These are phyloP conservation scores for Tylopilus subfusipes DNA, from an alignment of 768 basidiomycete genomes.

Conservation along the genomic window DNA sequence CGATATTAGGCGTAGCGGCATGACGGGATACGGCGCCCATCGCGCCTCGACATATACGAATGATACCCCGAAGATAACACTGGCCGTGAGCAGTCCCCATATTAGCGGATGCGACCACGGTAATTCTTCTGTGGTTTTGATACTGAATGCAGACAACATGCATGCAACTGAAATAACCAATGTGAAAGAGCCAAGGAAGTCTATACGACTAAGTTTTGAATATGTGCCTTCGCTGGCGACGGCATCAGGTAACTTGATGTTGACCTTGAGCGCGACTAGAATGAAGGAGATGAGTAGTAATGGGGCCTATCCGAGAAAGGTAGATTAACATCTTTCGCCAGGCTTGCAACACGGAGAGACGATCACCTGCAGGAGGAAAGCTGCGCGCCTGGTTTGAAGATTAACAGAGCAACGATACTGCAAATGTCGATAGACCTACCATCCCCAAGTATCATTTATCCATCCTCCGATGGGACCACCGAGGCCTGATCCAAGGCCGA, in stretches of 20 bases:
- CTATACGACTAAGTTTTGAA: constrained; percentile 74
- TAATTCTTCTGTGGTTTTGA: constrained; percentile 76
- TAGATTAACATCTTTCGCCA: constrained; percentile 8
- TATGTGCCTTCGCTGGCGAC: constrained; percentile 54
- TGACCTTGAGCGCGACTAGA: constrained; percentile 72
- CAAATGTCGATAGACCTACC: constrained; percentile 45
- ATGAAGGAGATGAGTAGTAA: constrained; percentile 66
- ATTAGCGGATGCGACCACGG: constrained; percentile 75
- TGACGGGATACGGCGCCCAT: constrained; percentile 79
- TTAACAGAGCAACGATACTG: background rate
- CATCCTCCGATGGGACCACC: constrained; percentile 82
- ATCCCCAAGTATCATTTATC: constrained; percentile 82
- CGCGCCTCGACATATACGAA: constrained; percentile 81
- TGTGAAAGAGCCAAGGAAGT: constrained; percentile 79
- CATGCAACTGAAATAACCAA: constrained; percentile 69
- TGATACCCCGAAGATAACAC: constrained; percentile 47
- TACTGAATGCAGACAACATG: constrained; percentile 70
- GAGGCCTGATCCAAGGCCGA: constrained; percentile 76
- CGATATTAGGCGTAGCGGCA: constrained; percentile 78
- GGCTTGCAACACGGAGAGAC: background rate
- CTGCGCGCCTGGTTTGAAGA: constrained; percentile 59
- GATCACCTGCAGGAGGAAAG: constrained; percentile 81
- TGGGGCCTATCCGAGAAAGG: constrained; percentile 54
- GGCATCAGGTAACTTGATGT: constrained; percentile 69
- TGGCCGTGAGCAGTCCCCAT: constrained; percentile 57